Evolutionary conservation across 1,284 basidiomycete species (phyloP).

Genomic region (Ganoderma sinense): DNA sequence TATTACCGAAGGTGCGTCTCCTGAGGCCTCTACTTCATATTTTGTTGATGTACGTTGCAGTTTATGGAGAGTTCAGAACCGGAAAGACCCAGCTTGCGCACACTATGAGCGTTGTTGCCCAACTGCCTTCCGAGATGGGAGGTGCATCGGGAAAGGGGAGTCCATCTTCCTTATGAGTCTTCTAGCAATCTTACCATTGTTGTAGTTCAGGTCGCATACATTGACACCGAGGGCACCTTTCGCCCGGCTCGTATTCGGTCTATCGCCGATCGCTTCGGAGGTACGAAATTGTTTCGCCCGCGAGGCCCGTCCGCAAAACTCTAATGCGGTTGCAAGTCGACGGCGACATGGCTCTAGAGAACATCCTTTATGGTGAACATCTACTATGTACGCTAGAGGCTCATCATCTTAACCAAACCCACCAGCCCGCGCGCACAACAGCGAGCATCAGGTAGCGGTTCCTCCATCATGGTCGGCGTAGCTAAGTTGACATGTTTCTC

Average conservation of each 20-base stretch:
- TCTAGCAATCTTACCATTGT: neutral
- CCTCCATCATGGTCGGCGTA: neutral
- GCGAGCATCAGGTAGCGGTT: conserved; percentile 78
- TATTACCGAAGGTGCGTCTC: conserved; percentile 79
- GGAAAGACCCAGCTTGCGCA: conserved; percentile 94
- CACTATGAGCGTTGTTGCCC: conserved; percentile 89
- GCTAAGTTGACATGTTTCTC: too few species aligned
- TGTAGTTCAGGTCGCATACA: conserved; percentile 82
- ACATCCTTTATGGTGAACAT: conserved; percentile 78
- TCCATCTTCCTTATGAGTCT: conserved; percentile 2
- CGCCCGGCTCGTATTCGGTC: conserved; percentile 89
- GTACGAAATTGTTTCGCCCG: neutral
- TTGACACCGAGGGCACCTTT: conserved; percentile 96
- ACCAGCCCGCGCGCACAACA: conserved; percentile 83
- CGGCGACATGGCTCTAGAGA: conserved; percentile 86
- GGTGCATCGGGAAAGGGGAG: conserved; percentile 87
- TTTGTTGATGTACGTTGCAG: conserved; percentile 42
- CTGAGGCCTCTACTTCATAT: neutral
- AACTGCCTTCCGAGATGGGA: conserved; percentile 89
- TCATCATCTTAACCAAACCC: neutral
- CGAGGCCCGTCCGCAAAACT: neutral
- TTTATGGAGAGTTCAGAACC: conserved; percentile 84
- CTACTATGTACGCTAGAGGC: neutral
- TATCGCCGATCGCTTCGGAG: conserved; percentile 89
- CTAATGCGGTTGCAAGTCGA: conserved; percentile 57